Percentiles rank a stretch among this genome's conserved stretches.
phyloP scores from a whole-genome alignment of 805 yeast genomes.

The Peterozyma xylosa region DNA sequence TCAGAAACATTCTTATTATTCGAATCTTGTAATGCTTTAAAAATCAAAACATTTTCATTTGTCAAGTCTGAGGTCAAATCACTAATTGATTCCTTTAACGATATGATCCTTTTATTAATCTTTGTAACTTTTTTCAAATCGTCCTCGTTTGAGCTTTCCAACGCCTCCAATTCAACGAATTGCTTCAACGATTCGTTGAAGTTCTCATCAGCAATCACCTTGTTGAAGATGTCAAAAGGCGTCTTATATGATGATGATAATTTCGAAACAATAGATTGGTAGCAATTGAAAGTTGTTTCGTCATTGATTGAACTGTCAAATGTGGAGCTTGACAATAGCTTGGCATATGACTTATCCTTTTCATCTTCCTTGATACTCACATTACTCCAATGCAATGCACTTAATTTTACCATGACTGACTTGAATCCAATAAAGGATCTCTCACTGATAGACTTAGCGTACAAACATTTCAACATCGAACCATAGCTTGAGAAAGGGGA shows the following conservation, averaged over 20 bases:
- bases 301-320: too few relatives aligned
- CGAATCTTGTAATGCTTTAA: slow-evolving; percentile 5
- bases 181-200: slow-evolving; percentile 2
- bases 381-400: slow-evolving; percentile 2
- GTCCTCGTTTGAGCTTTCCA: background rate
- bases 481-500: background rate
- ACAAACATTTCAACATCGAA: slow-evolving; percentile 1
- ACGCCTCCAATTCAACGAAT: slow-evolving; percentile 2
- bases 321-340: too few relatives aligned
- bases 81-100: background rate
- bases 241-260: background rate
- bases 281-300: too few relatives aligned
- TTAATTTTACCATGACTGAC: background rate
- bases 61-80: background rate
- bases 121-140: background rate
- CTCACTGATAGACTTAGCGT: slow-evolving; percentile 3
- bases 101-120: background rate
- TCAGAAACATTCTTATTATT: background rate
- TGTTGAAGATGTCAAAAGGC: slow-evolving; percentile 6
- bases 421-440: background rate
- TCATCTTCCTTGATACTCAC: background rate
- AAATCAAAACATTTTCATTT: background rate
- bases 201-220: background rate
- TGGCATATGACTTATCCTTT: too few relatives aligned
- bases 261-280: background rate